Conservation (phyloP, 768 basidiomycete species). For the Boletus rubroflammeus region DNA sequence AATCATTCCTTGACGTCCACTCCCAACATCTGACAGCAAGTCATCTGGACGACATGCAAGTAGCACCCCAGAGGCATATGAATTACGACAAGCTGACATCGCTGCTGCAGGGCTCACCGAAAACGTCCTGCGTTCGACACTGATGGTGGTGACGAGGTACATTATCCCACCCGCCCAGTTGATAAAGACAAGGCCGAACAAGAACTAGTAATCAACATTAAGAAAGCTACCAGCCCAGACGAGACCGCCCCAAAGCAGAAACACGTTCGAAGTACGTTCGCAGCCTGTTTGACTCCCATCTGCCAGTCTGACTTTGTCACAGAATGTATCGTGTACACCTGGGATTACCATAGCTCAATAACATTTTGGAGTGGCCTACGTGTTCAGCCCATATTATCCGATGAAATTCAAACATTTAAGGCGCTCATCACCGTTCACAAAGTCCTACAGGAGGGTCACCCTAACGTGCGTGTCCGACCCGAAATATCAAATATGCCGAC, state of each 20-base stretch:
- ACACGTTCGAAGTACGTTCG: conserved; percentile 88
- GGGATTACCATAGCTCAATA: conserved; percentile 97
- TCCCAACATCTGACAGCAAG: conserved; percentile 1
- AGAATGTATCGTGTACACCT: conserved; percentile 99
- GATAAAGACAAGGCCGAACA: conserved; percentile 98
- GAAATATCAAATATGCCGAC: background rate
- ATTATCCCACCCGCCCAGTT: conserved; percentile 95
- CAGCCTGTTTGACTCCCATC: conserved; percentile 8
- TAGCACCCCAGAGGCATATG: conserved; percentile 4
- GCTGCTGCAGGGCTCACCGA: conserved; percentile 30
- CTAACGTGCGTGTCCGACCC: conserved; percentile 53
- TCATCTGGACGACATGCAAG: conserved; percentile 24
- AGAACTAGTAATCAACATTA: conserved; percentile 92
- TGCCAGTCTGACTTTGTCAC: conserved; percentile 15
- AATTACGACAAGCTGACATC: conserved; percentile 7
- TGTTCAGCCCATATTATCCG: conserved; percentile 94
- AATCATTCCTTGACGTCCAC: conserved; percentile 1
- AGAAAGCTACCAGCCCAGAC: conserved; percentile 95
- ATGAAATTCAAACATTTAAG: conserved; percentile 99
- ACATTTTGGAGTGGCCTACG: conserved; percentile 98
- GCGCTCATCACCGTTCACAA: conserved; percentile 97
- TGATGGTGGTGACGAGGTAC: conserved; percentile 70
- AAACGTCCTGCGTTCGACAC: conserved; percentile 53
- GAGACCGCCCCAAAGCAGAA: conserved; percentile 99
- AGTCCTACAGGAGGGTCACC: conserved; percentile 96